phyloP scores from a whole-genome alignment of 2,329 filamentous ascomycete genomes.

The Ascochyta fabae region DNA sequence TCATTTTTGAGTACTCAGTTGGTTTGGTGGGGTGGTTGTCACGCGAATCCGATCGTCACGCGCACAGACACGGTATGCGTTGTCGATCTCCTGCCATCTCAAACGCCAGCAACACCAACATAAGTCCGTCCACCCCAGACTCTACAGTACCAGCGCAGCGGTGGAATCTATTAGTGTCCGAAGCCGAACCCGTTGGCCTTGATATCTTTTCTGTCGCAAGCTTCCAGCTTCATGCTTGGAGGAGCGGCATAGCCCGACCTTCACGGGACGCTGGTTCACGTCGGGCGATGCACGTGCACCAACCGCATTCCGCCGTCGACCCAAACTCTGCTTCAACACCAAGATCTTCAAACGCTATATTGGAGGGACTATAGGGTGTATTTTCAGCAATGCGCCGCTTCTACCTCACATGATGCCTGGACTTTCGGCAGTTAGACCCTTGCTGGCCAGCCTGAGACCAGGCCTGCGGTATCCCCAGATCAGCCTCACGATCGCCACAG shows the following conservation, averaged over 20 bases:
- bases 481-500: conserved; percentile 12
- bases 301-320: conserved; percentile 1
- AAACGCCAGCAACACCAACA: conserved; percentile 8
- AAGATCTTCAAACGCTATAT: conserved; percentile 5
- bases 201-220: neutral
- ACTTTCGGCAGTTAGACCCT: neutral
- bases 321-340: neutral
- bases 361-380: neutral
- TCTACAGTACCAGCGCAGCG: neutral
- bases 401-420: neutral
- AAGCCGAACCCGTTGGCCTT: neutral
- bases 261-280: conserved; percentile 10
- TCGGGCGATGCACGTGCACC: neutral
- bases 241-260: conserved; percentile 13
- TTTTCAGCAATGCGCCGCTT: neutral
- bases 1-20: too few relatives aligned
- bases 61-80: conserved; percentile 1
- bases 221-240: conserved; percentile 16
- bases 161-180: neutral
- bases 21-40: too few relatives aligned
- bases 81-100: conserved; percentile 15
- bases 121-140: neutral
- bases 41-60: too few relatives aligned
- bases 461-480: conserved; percentile 10
- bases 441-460: conserved; percentile 7